phyloP scores from a whole-genome alignment of 306 rosid species.

The Mucuna pruriens region DNA sequence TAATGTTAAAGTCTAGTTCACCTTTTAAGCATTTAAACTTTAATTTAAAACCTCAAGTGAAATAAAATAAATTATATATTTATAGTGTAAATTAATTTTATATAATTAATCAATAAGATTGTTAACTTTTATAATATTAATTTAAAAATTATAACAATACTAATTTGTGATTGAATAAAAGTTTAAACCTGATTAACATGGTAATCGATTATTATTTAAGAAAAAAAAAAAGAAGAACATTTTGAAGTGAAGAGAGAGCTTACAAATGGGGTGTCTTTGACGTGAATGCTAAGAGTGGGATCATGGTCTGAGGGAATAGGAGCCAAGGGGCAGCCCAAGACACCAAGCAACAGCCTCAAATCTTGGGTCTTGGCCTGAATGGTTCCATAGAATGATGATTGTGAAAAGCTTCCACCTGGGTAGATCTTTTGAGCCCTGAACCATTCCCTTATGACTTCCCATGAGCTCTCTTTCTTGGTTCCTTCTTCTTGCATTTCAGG shows the following conservation, averaged over 20 bases:
- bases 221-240: no score
- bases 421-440: conserved; percentile 67
- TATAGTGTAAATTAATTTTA: no score
- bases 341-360: conserved; percentile 88
- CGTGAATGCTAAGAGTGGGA: conserved; percentile 49
- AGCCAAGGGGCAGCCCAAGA: conserved; percentile 92
- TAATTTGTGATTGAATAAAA: no score
- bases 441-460: conserved; percentile 95
- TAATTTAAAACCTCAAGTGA: background rate
- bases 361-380: conserved; percentile 76
- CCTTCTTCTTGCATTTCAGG: conserved; percentile 90
- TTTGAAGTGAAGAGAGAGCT: conserved; percentile 22
- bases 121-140: no score
- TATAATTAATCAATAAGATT: no score
- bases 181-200: no score
- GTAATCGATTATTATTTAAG: no score
- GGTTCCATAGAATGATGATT: conserved; percentile 51
- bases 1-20: no score
- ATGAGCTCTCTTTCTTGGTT: conserved; percentile 79
- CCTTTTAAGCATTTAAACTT: no score
- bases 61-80: no score
- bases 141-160: no score
- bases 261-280: conserved; percentile 80
- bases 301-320: conserved; percentile 72
- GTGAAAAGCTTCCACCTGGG: conserved; percentile 42